Evolutionary conservation across 495 filamentous ascomycete genomes (phyloP).

Genomic region (Parathielavia hyrcaniae): DNA sequence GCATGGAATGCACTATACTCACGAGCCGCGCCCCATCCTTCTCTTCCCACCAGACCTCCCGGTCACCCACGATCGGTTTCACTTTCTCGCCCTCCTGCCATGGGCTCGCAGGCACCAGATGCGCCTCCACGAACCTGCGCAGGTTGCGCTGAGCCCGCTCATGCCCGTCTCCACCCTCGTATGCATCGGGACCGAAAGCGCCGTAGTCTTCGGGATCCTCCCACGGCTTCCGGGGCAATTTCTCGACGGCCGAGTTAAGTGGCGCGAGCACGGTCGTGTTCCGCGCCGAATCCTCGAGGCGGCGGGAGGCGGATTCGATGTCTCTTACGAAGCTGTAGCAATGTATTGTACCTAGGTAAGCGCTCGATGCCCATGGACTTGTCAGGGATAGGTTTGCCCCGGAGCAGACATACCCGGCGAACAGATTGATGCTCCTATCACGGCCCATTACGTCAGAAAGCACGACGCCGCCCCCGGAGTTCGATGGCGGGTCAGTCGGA

Average conservation of each 20-base stretch:
- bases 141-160: slow-evolving; percentile 76
- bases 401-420: slow-evolving; percentile 49
- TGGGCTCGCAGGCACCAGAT: slow-evolving; percentile 69
- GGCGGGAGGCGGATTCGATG: slow-evolving; percentile 62
- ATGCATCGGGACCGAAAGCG: slow-evolving; percentile 65
- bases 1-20: slow-evolving; percentile 38
- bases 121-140: slow-evolving; percentile 77
- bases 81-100: slow-evolving; percentile 74
- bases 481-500: slow-evolving; percentile 39
- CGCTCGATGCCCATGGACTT: background rate
- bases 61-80: slow-evolving; percentile 56
- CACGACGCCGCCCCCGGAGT: slow-evolving; percentile 41
- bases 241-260: slow-evolving; percentile 70
- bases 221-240: slow-evolving; percentile 86
- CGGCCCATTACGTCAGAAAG: slow-evolving; percentile 84
- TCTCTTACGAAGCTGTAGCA: slow-evolving; percentile 59
- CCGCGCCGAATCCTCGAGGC: slow-evolving; percentile 58
- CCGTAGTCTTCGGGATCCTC: slow-evolving; percentile 79
- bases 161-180: slow-evolving; percentile 70
- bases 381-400: background rate
- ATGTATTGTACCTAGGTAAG: background rate
- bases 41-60: slow-evolving; percentile 73
- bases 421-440: slow-evolving; percentile 77
- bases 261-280: slow-evolving; percentile 93
- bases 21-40: slow-evolving; percentile 62